Conservation (phyloP, 2,329 filamentous ascomycete genomes). For the Pestalotiopsis sp. region DNA sequence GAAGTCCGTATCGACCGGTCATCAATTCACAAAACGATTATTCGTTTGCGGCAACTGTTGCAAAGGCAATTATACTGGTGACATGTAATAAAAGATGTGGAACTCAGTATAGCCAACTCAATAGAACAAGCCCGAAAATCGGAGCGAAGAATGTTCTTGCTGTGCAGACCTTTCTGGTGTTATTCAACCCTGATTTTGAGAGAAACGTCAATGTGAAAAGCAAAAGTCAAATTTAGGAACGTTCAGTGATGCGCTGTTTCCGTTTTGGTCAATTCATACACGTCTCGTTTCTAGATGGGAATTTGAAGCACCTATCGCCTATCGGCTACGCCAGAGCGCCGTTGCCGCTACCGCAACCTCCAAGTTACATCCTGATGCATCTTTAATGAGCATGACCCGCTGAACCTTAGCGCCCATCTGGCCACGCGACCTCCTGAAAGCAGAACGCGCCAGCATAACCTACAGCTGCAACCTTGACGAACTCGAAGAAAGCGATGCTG, state of each 20-base stretch:
- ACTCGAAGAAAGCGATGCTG: slow-evolving; percentile 33
- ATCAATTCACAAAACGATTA: neutral
- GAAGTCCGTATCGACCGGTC: neutral
- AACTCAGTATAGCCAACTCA: neutral
- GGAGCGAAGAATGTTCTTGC: too few species aligned
- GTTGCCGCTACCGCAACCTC: neutral
- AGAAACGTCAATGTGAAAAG: too few species aligned
- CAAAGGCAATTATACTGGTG: neutral
- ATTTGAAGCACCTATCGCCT: too few species aligned
- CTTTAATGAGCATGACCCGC: neutral
- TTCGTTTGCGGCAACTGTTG: neutral
- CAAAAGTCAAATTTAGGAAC: too few species aligned
- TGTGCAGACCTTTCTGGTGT: too few species aligned
- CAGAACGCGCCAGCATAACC: neutral
- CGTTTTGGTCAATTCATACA: too few species aligned
- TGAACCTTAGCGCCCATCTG: neutral
- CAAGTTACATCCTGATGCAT: neutral
- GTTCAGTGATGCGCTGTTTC: too few species aligned
- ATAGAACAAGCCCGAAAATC: too few species aligned
- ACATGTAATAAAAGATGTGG: neutral
- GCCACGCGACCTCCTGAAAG: neutral
- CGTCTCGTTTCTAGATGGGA: too few species aligned
- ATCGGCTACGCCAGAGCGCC: too few species aligned
- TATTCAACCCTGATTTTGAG: too few species aligned
- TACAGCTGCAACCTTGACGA: neutral